Conservation (phyloP, 768 basidiomycete species). For the Piloderma croceum region DNA sequence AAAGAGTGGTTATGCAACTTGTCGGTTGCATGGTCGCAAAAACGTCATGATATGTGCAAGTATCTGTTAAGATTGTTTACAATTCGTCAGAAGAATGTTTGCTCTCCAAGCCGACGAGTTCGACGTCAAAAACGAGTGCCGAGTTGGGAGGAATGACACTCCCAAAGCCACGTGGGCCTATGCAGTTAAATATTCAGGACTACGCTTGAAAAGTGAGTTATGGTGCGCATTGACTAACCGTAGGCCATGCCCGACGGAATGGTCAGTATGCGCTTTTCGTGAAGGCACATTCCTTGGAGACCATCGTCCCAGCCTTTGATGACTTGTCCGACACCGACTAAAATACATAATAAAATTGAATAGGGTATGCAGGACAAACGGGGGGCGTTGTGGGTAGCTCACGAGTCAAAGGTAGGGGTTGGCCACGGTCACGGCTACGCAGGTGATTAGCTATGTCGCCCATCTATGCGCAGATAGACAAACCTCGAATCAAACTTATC, state of each 20-base stretch:
- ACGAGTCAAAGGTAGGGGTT: constrained; percentile 78
- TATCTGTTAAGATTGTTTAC: constrained; percentile 29
- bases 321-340: constrained; percentile 77
- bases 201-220: not conserved
- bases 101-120: constrained; percentile 62
- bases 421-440: constrained; percentile 61
- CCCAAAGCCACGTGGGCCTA: constrained; percentile 74
- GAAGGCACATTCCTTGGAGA: constrained; percentile 76
- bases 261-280: constrained; percentile 84
- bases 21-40: too few relatives aligned
- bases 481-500: constrained; percentile 89
- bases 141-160: constrained; percentile 72
- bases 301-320: constrained; percentile 86
- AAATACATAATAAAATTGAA: not conserved
- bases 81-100: constrained; percentile 48
- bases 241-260: constrained; percentile 81
- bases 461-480: not conserved
- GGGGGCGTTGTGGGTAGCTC: constrained; percentile 18
- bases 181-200: too few relatives aligned
- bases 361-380: not conserved
- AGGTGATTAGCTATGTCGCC: not conserved
- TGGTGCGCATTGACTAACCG: constrained; percentile 43
- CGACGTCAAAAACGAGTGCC: constrained; percentile 81
- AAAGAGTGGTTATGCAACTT: too few relatives aligned
- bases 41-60: too few relatives aligned